These are phyloP conservation scores for Talaromyces sp. DNA, from an alignment of 2,329 filamentous ascomycete genomes.

Conservation along the genomic window DNA sequence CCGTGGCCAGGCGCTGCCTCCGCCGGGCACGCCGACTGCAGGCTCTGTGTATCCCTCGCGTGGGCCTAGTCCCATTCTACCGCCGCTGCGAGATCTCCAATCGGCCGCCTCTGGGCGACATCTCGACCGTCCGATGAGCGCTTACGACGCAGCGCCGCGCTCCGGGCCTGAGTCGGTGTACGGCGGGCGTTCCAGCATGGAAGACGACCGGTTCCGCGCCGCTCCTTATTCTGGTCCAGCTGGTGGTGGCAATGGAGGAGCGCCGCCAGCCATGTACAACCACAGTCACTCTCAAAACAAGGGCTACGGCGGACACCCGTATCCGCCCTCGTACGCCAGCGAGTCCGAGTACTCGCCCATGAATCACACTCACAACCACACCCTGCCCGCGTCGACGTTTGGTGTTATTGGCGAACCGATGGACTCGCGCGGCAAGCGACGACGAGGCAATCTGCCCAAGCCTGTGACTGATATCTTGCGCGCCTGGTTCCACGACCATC, in stretches of 20 bases:
- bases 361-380: conserved; percentile 21
- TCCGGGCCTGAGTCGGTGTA: not conserved
- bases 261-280: conserved; percentile 9
- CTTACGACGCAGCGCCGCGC: conserved; percentile 18
- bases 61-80: conserved; percentile 31
- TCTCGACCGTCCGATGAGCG: conserved; percentile 16
- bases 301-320: conserved; percentile 7
- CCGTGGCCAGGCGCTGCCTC: conserved; percentile 20
- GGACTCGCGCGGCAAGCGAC: conserved; percentile 43
- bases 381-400: conserved; percentile 23
- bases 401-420: conserved; percentile 31
- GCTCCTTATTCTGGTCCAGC: conserved; percentile 7
- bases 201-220: conserved; percentile 19
- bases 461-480: conserved; percentile 77
- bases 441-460: conserved; percentile 84
- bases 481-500: conserved; percentile 71
- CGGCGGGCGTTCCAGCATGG: conserved; percentile 5
- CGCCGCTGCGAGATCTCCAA: conserved; percentile 31
- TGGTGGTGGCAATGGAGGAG: conserved; percentile 8
- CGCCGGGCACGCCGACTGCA: not conserved
- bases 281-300: conserved; percentile 11
- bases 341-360: conserved; percentile 29
- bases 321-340: conserved; percentile 21
- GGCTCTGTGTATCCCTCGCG: conserved; percentile 12
- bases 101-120: conserved; percentile 25